phyloP scores from a whole-genome alignment of 768 basidiomycete genomes.

The Termitomyces sp. region DNA sequence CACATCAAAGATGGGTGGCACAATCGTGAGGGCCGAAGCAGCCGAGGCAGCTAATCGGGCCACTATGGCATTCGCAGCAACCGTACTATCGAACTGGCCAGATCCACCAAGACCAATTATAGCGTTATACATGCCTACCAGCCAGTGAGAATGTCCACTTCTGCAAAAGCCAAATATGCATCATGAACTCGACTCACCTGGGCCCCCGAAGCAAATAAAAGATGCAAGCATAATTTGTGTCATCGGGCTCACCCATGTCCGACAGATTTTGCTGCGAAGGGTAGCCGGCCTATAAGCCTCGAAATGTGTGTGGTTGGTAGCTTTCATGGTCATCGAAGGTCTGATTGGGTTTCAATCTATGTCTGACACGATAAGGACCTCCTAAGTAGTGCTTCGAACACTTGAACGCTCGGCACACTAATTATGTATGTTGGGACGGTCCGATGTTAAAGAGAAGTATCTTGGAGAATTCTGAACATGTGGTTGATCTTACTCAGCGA shows the following conservation, averaged over 20 bases:
- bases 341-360: not conserved
- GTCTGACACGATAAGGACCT: not conserved
- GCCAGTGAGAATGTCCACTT: too few relatives aligned
- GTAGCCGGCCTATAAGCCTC: not conserved
- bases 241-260: constrained; percentile 20
- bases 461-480: too few relatives aligned
- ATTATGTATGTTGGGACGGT: not conserved
- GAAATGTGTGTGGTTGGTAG: not conserved
- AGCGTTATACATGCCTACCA: constrained; percentile 18
- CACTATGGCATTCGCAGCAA: constrained; percentile 26
- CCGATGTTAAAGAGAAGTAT: too few relatives aligned
- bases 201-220: constrained; percentile 26
- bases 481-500: too few relatives aligned
- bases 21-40: constrained; percentile 23
- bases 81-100: constrained; percentile 25
- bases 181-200: constrained; percentile 13
- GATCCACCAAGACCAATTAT: constrained; percentile 25
- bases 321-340: not conserved
- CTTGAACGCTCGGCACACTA: not conserved
- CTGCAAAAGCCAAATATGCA: too few relatives aligned
- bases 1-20: constrained; percentile 25
- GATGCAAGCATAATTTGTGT: constrained; percentile 25
- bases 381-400: too few relatives aligned
- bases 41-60: constrained; percentile 25
- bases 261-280: constrained; percentile 8